These are phyloP conservation scores for Neoarthrinium moseri DNA, from an alignment of 2,329 filamentous ascomycete genomes.

Conservation along the genomic window DNA sequence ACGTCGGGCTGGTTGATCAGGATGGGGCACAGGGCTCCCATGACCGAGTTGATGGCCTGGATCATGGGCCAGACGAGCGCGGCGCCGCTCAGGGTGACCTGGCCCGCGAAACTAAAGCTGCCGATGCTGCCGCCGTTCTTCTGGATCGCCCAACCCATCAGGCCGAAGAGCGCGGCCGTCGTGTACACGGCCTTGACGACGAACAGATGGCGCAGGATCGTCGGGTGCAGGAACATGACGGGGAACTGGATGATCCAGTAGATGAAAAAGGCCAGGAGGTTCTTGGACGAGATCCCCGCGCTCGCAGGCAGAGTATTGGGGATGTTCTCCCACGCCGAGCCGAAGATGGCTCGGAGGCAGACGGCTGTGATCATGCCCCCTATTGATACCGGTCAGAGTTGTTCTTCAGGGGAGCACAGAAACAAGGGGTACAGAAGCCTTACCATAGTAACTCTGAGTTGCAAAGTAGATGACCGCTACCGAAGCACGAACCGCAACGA, in stretches of 20 bases:
- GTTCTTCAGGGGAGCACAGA: not conserved
- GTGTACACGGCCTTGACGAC: slow-evolving; percentile 40
- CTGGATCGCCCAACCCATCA: slow-evolving; percentile 52
- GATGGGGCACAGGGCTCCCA: slow-evolving; percentile 33
- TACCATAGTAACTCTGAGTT: slow-evolving; percentile 31
- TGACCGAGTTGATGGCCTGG: slow-evolving; percentile 38
- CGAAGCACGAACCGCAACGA: slow-evolving; percentile 32
- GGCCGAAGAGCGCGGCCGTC: slow-evolving; percentile 34
- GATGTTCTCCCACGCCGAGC: slow-evolving; percentile 35
- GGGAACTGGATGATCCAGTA: slow-evolving; percentile 55
- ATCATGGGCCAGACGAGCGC: slow-evolving; percentile 36
- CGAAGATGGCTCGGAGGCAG: slow-evolving; percentile 36
- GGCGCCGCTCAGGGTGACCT: slow-evolving; percentile 12
- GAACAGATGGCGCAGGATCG: slow-evolving; percentile 45
- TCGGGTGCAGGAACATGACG: slow-evolving; percentile 45
- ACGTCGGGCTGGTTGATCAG: slow-evolving; percentile 40
- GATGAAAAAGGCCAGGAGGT: slow-evolving; percentile 51
- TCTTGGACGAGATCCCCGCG: slow-evolving; percentile 48
- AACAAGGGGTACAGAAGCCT: not conserved
- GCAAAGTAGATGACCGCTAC: slow-evolving; percentile 38
- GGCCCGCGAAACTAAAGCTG: slow-evolving; percentile 13
- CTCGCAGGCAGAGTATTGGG: slow-evolving; percentile 44
- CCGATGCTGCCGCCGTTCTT: slow-evolving; percentile 37
- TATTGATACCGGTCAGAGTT: not conserved
- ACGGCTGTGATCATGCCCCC: slow-evolving; percentile 28